phyloP scores from a whole-genome alignment of 441 rosid genomes.

The Erysimum cheiri region DNA sequence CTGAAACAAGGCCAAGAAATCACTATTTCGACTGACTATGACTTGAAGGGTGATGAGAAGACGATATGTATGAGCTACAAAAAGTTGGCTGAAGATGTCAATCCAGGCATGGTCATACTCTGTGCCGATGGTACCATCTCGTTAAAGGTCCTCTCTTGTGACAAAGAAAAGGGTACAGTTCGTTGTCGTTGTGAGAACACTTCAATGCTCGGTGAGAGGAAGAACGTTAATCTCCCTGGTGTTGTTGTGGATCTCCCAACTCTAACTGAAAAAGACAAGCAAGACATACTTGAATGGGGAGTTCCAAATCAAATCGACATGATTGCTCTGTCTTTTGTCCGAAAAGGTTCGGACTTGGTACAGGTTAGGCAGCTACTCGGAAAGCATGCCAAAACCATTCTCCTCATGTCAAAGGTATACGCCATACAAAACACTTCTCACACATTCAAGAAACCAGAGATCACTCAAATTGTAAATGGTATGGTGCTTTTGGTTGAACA shows the following conservation, averaged over 20 bases:
- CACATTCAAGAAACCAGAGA: neutral
- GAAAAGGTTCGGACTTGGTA: conserved; percentile 88
- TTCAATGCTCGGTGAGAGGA: conserved; percentile 89
- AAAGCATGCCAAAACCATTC: conserved; percentile 68
- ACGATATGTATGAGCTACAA: conserved; percentile 92
- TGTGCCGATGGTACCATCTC: conserved; percentile 96
- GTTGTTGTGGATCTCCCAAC: conserved; percentile 94
- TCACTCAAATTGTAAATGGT: neutral
- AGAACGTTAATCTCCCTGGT: conserved; percentile 94
- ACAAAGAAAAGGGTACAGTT: conserved; percentile 65
- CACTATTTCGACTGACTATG: conserved; percentile 78
- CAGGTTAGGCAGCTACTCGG: conserved; percentile 83
- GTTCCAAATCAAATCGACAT: conserved; percentile 89
- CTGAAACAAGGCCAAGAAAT: conserved; percentile 82
- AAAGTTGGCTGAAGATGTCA: conserved; percentile 74
- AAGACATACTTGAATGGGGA: conserved; percentile 88
- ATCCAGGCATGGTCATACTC: conserved; percentile 82
- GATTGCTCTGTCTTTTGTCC: conserved; percentile 91
- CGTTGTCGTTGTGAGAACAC: conserved; percentile 87
- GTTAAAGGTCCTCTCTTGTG: conserved; percentile 73
- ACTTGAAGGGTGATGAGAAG: conserved; percentile 70
- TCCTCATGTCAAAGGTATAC: conserved; percentile 91
- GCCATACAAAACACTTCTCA: neutral
- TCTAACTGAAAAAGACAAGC: conserved; percentile 88
- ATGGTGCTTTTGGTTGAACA: conserved; percentile 30